Evolutionary conservation across 305 asterid species (phyloP).

Genomic region (Petunia hybrid): DNA sequence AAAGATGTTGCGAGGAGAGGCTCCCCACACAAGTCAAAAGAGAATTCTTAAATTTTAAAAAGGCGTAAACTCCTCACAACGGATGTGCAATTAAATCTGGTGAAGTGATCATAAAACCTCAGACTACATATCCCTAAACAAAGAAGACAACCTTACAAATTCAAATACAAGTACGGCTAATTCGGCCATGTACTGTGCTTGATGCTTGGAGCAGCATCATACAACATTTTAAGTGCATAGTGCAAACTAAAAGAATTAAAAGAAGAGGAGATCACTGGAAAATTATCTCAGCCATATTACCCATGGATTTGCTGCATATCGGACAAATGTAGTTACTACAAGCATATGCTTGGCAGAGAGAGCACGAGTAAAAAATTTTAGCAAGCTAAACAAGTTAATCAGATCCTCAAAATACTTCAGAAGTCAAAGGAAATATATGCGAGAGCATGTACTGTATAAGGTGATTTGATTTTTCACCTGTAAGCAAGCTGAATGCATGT

Average conservation of each 20-base stretch:
- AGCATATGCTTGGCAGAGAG: conserved; percentile 52
- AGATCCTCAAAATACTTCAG: conserved; percentile 8
- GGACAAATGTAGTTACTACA: conserved; percentile 53
- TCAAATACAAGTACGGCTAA: not conserved
- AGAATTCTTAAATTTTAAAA: conserved; percentile 3
- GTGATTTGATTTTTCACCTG: conserved; percentile 41
- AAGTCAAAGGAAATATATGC: not conserved
- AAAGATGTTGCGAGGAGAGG: not conserved
- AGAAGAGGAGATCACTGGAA: not conserved
- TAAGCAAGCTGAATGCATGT: conserved; percentile 62
- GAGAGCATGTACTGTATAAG: not conserved
- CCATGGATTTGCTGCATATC: conserved; percentile 65
- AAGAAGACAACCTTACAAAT: not conserved
- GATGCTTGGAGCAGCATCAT: not conserved
- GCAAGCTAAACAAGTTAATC: not conserved
- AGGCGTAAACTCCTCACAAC: not conserved
- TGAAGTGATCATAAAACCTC: not conserved
- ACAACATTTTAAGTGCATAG: not conserved
- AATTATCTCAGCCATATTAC: conserved; percentile 52
- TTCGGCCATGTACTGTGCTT: not conserved
- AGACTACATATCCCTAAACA: not conserved
- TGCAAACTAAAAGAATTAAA: not conserved
- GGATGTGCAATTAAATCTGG: not conserved
- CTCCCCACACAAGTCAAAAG: conserved; percentile 11
- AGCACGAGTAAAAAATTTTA: not conserved